Conservation (phyloP, 345 rosid species). For the Zanthoxylum bungeanum region DNA sequence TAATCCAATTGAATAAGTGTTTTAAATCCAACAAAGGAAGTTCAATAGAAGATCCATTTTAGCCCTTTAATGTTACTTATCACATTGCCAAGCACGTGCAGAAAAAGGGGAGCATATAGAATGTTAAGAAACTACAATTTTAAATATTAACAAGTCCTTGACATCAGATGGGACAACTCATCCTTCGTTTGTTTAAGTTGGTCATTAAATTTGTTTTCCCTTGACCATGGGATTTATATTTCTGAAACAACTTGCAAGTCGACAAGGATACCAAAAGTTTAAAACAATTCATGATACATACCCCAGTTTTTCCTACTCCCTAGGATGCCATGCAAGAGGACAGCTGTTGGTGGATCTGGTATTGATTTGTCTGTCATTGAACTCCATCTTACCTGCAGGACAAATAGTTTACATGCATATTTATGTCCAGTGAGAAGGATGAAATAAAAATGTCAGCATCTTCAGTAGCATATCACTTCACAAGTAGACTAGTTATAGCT, state of each 20-base stretch:
- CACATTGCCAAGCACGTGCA: background rate
- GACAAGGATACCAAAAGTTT: background rate
- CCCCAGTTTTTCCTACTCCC: slow-evolving; percentile 96
- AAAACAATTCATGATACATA: slow-evolving; percentile 27
- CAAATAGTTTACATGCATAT: slow-evolving; percentile 4
- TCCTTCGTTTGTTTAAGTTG: too few species aligned
- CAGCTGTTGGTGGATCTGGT: slow-evolving; percentile 88
- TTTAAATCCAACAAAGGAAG: background rate
- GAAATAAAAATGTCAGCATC: background rate
- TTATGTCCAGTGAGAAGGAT: background rate
- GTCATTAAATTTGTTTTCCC: too few species aligned
- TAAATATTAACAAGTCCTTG: too few species aligned
- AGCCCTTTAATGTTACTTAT: background rate
- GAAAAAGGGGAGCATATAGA: too few species aligned
- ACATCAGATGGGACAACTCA: too few species aligned
- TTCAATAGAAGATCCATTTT: background rate
- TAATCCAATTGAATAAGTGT: background rate
- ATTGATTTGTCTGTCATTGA: slow-evolving; percentile 56
- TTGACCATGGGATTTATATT: too few species aligned
- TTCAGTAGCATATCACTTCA: background rate
- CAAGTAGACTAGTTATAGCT: too few species aligned
- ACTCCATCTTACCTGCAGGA: slow-evolving; percentile 83
- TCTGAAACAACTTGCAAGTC: too few species aligned
- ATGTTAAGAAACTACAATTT: background rate
- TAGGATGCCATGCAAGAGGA: slow-evolving; percentile 87